Conservation (phyloP, 257 asterid species). For the Lantana camara region DNA sequence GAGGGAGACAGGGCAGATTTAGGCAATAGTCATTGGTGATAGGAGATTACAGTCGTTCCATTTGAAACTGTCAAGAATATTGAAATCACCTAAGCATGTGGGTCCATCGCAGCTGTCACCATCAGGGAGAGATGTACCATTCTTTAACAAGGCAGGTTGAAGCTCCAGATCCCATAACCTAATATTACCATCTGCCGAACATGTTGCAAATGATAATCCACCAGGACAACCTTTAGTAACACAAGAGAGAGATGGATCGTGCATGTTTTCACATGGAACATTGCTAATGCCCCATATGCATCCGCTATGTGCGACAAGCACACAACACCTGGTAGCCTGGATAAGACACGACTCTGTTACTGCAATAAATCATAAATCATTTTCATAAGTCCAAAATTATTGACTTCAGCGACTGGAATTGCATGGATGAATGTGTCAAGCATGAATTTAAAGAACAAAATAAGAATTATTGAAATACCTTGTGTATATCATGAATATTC, state of each 20-base stretch:
- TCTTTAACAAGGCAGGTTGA: slow-evolving; percentile 35
- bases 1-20: slow-evolving; percentile 23
- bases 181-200: slow-evolving; percentile 72
- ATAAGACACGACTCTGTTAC: slow-evolving; percentile 44
- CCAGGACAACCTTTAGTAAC: slow-evolving; percentile 72
- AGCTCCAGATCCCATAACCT: slow-evolving; percentile 72
- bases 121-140: slow-evolving; percentile 25
- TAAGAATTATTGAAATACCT: slow-evolving; percentile 38
- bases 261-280: slow-evolving; percentile 64
- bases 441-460: too few relatives aligned
- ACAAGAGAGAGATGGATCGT: slow-evolving; percentile 61
- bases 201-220: slow-evolving; percentile 74
- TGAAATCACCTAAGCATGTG: slow-evolving; percentile 46
- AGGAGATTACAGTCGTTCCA: slow-evolving; percentile 10
- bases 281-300: slow-evolving; percentile 73
- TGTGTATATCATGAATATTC: slow-evolving; percentile 48
- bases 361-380: slow-evolving; percentile 38
- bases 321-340: slow-evolving; percentile 74
- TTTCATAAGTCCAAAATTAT: slow-evolving; percentile 31
- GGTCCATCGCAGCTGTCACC: slow-evolving; percentile 37
- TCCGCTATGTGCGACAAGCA: slow-evolving; percentile 66
- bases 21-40: slow-evolving; percentile 7
- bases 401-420: slow-evolving; percentile 25
- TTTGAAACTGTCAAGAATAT: slow-evolving; percentile 21
- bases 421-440: slow-evolving; percentile 2